Conservation (phyloP, 495 filamentous ascomycete species). For the Aspergillus incahuasiensis region DNA sequence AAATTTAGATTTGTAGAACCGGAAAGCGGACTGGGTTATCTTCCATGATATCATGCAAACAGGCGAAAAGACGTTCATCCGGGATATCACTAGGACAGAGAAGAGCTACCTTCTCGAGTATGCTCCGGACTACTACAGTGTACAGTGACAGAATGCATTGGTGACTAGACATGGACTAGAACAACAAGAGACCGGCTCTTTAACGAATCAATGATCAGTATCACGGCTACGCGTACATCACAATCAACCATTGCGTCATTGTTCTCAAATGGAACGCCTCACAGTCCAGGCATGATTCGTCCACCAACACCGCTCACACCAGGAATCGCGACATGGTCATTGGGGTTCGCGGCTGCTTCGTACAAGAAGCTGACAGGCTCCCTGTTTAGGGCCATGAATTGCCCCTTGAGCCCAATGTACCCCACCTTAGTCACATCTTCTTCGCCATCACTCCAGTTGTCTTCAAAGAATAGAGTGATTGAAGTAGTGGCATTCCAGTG, state of each 20-base stretch:
- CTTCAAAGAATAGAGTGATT: conserved; percentile 76
- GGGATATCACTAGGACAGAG: conserved; percentile 88
- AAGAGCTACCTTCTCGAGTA: conserved; percentile 88
- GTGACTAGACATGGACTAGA: background rate
- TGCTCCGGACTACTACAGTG: conserved; percentile 76
- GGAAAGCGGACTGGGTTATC: conserved; percentile 96
- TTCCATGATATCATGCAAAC: conserved; percentile 96
- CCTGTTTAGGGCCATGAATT: conserved; percentile 78
- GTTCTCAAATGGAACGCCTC: background rate
- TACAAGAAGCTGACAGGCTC: conserved; percentile 85
- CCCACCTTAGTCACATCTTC: conserved; percentile 73
- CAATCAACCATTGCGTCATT: background rate
- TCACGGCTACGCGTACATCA: too few species aligned
- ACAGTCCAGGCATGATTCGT: conserved; percentile 40
- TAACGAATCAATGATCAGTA: background rate
- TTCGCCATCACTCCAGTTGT: conserved; percentile 57
- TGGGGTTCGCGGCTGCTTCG: conserved; percentile 88
- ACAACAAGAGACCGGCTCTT: conserved; percentile 13
- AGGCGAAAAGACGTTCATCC: conserved; percentile 81
- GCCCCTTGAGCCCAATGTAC: conserved; percentile 89
- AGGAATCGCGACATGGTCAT: conserved; percentile 63
- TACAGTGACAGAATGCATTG: conserved; percentile 29
- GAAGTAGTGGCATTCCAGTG: conserved; percentile 77
- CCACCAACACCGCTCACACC: conserved; percentile 39
- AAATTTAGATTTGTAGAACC: conserved; percentile 51